Conservation (phyloP, 345 rosid species). For the Populus simonii region DNA sequence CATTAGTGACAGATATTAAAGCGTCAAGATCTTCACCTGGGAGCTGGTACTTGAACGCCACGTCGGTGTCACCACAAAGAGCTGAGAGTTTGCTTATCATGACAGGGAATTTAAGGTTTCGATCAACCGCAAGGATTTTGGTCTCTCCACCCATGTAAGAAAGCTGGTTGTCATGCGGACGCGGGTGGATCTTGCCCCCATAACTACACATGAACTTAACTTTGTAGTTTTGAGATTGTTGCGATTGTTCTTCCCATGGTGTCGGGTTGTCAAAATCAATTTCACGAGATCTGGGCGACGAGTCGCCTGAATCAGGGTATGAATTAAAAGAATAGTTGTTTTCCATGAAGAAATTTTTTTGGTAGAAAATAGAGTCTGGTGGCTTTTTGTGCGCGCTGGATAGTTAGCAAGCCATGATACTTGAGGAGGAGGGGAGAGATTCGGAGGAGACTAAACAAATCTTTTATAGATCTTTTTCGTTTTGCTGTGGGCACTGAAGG, state of each 20-base stretch:
- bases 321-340: constrained; percentile 51
- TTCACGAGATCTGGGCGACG: constrained; percentile 95
- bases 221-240: constrained; percentile 40
- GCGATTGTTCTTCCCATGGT: constrained; percentile 74
- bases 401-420: constrained; percentile 2
- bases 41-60: constrained; percentile 86
- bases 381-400: not conserved
- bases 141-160: constrained; percentile 87
- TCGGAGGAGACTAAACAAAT: not conserved
- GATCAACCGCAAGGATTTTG: constrained; percentile 81
- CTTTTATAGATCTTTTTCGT: constrained; percentile 1
- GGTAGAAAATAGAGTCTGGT: not conserved
- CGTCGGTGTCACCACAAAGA: constrained; percentile 46
- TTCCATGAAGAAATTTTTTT: constrained; percentile 44
- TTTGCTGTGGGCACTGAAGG: not conserved
- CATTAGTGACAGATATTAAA: constrained; percentile 85
- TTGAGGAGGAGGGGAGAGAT: not conserved
- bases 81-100: constrained; percentile 60
- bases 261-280: constrained; percentile 75
- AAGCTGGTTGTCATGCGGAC: constrained; percentile 89
- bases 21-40: constrained; percentile 97
- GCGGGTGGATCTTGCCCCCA: constrained; percentile 92
- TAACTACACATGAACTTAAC: constrained; percentile 88
- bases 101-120: constrained; percentile 49
- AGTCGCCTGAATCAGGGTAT: constrained; percentile 82